phyloP scores from a whole-genome alignment of 129 eudicot species.

The sunflower (Helianthus annuus) region DNA sequence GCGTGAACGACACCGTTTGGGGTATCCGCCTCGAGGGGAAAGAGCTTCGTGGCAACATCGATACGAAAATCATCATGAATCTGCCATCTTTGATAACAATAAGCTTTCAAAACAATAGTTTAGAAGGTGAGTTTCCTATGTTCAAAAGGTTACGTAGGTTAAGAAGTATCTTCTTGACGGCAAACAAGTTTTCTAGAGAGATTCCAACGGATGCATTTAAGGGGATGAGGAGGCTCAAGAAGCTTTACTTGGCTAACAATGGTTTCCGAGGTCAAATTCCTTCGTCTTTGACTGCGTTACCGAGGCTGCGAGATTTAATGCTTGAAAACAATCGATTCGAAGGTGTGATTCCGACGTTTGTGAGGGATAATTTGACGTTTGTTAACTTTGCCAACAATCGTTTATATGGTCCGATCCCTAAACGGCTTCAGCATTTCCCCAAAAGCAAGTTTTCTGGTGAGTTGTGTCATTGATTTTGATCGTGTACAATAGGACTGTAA shows the following conservation, averaged over 20 bases:
- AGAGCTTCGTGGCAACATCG: slow-evolving; percentile 52
- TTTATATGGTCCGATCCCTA: slow-evolving; percentile 61
- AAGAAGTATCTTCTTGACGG: slow-evolving; percentile 51
- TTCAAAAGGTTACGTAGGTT: slow-evolving; percentile 34
- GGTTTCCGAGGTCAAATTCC: slow-evolving; percentile 56
- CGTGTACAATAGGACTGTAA: no score
- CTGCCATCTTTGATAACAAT: slow-evolving; percentile 45
- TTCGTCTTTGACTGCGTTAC: slow-evolving; percentile 42
- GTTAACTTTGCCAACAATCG: slow-evolving; percentile 60
- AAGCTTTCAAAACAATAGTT: slow-evolving; percentile 59
- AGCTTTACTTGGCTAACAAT: slow-evolving; percentile 58
- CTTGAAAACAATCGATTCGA: slow-evolving; percentile 58
- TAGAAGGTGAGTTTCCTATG: slow-evolving; percentile 62
- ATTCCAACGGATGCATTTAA: slow-evolving; percentile 45
- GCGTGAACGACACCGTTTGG: slow-evolving; percentile 46
- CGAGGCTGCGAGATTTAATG: slow-evolving; percentile 54
- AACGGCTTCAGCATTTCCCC: slow-evolving; percentile 35
- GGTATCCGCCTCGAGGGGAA: slow-evolving; percentile 72
- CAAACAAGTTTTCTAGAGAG: slow-evolving; percentile 55
- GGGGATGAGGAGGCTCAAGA: slow-evolving; percentile 60
- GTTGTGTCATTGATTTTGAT: slow-evolving; percentile 16
- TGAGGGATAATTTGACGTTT: slow-evolving; percentile 19
- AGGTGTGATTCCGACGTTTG: slow-evolving; percentile 57
- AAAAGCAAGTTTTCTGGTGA: slow-evolving; percentile 51
- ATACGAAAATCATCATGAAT: slow-evolving; percentile 43